Evolutionary conservation across 495 filamentous ascomycete genomes (phyloP), one percentile per base, ranked within the genome.

Genomic region (Penicillium verhagenii): DNA sequence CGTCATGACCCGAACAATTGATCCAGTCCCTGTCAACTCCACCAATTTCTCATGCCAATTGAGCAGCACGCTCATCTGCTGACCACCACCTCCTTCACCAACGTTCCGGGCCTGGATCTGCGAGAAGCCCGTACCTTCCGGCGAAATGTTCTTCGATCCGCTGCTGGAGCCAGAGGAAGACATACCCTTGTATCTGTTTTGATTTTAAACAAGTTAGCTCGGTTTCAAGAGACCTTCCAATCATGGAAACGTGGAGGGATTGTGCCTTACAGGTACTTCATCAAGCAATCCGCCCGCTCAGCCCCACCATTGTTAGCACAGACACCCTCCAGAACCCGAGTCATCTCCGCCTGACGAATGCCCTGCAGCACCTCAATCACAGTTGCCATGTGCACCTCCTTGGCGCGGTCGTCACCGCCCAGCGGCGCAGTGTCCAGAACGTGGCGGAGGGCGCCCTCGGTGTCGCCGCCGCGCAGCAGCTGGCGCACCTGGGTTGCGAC

Each of bases 1-100:
- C 21, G 89, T 90, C 91, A 97, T 96, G 47, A 89, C 86, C 58
- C 92, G 79, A 57, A 91, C 86, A 74, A 97, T 93, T 70, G 87
- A 86, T 16, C 92, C 92, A 60, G 88, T 79, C 33, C 92, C 92
- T 18, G 90, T 86, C 60, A 97, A 82, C 61, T 96, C 92, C 2
- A 96, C 91, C 42, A 95, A 76, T 80, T 95, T 96, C 80, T 97
- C 92, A 65, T 96, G 92, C 92, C 92, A 97, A 66, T 88, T 95
- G 58, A 97, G 73, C 64, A 97, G 65, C 40, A 97, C 92, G 59
- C 92, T 96, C 92, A 96, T 96, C 42, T 86, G 88, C 60, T 90
- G 84, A 44, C 91, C 89, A 58, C 88, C 87, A 52, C 87, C 87
- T 54, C 92, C 90, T 59, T 83, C 85, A 18, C 81, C 82, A 18